Percentiles rank a stretch among this genome's conserved stretches.
Evolutionary conservation across 2,329 filamentous ascomycete species (phyloP).

Genomic region (Zymoseptoria ardabiliae): DNA sequence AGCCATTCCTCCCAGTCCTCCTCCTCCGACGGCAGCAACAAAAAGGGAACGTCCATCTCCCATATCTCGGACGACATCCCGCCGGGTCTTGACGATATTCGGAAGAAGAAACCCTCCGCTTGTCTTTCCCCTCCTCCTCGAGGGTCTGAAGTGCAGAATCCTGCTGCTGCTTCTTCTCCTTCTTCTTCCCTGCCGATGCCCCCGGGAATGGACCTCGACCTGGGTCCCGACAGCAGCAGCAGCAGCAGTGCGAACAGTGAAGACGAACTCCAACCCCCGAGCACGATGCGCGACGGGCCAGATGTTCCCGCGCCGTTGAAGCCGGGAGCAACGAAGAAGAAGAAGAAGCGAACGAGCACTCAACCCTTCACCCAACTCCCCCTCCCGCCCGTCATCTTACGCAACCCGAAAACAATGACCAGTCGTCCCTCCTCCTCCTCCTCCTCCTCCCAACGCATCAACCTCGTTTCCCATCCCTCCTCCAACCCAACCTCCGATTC

Average conservation of each 20-base stretch:
- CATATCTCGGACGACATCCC: too few species aligned
- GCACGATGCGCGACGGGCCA: too few species aligned
- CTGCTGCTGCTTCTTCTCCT: neutral
- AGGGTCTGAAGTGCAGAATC: too few species aligned
- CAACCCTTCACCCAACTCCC: neutral
- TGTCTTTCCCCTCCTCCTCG: slow-evolving; percentile 1
- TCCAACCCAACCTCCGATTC: too few species aligned
- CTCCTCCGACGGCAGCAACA: too few species aligned
- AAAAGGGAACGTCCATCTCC: neutral
- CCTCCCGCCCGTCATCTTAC: neutral
- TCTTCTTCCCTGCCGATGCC: neutral
- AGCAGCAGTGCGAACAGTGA: neutral
- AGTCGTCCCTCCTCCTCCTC: neutral
- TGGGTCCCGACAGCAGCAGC: too few species aligned
- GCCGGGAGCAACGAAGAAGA: too few species aligned
- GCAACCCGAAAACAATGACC: neutral
- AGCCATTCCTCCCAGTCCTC: neutral
- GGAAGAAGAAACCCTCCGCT: neutral
- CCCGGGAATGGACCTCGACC: too few species aligned
- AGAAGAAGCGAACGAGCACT: too few species aligned
- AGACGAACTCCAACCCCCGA: neutral
- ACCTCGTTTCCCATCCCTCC: neutral
- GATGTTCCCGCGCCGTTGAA: neutral
- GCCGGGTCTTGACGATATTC: neutral
- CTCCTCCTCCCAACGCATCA: neutral